Base-by-base conservation (phyloP, 2,329 filamentous ascomycete species). In the Taxawa tesnikishii region DNA sequence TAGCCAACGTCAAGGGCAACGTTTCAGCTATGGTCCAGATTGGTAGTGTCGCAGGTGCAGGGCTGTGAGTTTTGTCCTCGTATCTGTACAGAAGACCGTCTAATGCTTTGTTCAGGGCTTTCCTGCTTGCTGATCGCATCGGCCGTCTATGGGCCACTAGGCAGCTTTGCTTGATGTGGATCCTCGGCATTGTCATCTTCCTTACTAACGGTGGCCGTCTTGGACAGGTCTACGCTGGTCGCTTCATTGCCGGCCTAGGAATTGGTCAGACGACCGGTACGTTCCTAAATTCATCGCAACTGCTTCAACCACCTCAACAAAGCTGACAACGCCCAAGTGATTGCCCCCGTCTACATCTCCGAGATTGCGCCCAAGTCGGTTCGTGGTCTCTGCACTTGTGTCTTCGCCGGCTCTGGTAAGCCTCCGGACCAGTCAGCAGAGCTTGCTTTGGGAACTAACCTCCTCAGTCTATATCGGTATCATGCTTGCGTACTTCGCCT, bases 21-120 rank as follows among this genome's bases (percentile, higher is more conserved):
- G 76, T 85, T 33, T 76, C 78, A 3, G 70, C 78, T 32, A 85
- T 85, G 80, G 80, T 85, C 1, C 80, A 84, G 55, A 73, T 84
- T 45, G 80, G 80, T 15, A 79, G 71, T 17, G 77, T 85, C 16
- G 74, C 62, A 3, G 80, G 81, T 32, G 76, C 79, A 24, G 62
- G 81, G 15, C 64, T 77, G n/a, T n/a, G n/a, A n/a, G n/a, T n/a
- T n/a, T n/a, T n/a, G n/a, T n/a, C n/a, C n/a, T n/a, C n/a, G n/a
- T n/a, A n/a, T n/a, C n/a, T n/a, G n/a, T n/a, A n/a, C n/a, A n/a
- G n/a, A n/a, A n/a, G n/a, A n/a, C n/a, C n/a, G n/a, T n/a, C n/a
- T n/a, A n/a, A n/a, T n/a, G n/a, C n/a, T n/a, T n/a, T n/a, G n/a
- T n/a, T n/a, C n/a, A n/a, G n/a, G 41, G 66, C 65, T 6, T 69